A percentile compares a stretch with the other conserved stretches of the same genome.
Evolutionary conservation across 768 basidiomycete species (phyloP).

Genomic region (Lactarius sp.): DNA sequence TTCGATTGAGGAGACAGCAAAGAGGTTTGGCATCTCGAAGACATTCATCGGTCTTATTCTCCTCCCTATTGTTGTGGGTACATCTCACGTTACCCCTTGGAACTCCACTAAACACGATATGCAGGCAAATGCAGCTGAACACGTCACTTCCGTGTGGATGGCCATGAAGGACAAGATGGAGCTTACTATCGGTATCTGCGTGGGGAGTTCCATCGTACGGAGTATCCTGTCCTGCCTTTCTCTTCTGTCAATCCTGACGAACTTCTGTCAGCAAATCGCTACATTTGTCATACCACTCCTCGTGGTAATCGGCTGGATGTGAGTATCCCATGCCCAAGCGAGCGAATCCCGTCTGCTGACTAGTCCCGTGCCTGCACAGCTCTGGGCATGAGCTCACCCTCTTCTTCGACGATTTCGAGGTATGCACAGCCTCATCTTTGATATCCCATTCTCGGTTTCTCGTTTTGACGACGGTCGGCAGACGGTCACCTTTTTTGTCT

Average conservation of each 20-base stretch:
- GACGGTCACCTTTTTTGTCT: conserved; percentile 83
- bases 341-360: conserved; percentile 8
- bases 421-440: conserved; percentile 28
- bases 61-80: conserved; percentile 76
- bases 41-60: conserved; percentile 83
- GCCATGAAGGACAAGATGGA: conserved; percentile 73
- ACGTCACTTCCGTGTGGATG: conserved; percentile 85
- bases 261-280: conserved; percentile 63
- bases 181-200: conserved; percentile 72
- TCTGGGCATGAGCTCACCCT: conserved; percentile 68
- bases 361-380: conserved; percentile 32
- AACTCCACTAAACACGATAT: background rate
- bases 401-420: conserved; percentile 85
- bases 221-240: background rate
- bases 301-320: conserved; percentile 87
- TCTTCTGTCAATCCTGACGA: background rate
- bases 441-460: background rate
- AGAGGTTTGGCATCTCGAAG: conserved; percentile 75
- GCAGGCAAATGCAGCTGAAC: conserved; percentile 80
- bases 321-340: conserved; percentile 33
- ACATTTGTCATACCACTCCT: conserved; percentile 82
- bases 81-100: background rate
- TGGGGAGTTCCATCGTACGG: conserved; percentile 75
- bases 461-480: conserved; percentile 28
- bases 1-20: conserved; percentile 88